phyloP scores from a whole-genome alignment of 1,284 basidiomycete genomes.

The Ganoderma lingzhi region DNA sequence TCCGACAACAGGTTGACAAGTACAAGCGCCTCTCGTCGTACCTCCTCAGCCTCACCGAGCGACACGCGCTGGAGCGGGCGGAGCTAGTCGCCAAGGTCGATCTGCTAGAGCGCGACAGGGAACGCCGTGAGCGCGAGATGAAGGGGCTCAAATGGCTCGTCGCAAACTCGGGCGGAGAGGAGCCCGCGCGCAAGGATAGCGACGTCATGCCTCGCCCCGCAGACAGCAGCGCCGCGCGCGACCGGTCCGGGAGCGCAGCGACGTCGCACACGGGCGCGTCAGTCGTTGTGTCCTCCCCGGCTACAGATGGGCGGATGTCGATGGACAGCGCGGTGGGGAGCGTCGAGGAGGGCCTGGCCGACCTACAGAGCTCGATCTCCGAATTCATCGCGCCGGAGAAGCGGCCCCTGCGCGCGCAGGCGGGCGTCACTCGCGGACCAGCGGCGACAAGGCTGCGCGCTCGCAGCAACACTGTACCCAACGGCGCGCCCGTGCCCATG shows the following conservation, averaged over 20 bases:
- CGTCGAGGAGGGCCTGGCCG: conserved; percentile 43
- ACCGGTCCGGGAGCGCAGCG: conserved; percentile 20
- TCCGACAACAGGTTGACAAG: conserved; percentile 43
- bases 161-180: conserved; percentile 39
- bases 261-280: conserved; percentile 10
- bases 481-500: conserved; percentile 11
- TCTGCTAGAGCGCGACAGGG: conserved; percentile 50
- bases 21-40: conserved; percentile 49
- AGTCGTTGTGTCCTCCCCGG: not conserved
- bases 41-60: conserved; percentile 49
- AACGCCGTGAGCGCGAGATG: conserved; percentile 54
- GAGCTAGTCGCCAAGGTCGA: conserved; percentile 50
- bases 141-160: conserved; percentile 58
- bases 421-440: not conserved
- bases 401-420: not conserved
- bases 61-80: conserved; percentile 52
- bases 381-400: conserved; percentile 38
- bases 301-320: conserved; percentile 20
- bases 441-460: conserved; percentile 6
- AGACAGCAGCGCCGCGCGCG: conserved; percentile 10
- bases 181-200: conserved; percentile 28
- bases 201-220: conserved; percentile 16
- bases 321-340: conserved; percentile 36
- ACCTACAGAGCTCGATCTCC: conserved; percentile 40
- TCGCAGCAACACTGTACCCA: conserved; percentile 37